A percentile compares a stretch with the other conserved stretches of the same genome.
phyloP scores from a whole-genome alignment of 2,329 filamentous ascomycete species.

The Aspergillus ustus region DNA sequence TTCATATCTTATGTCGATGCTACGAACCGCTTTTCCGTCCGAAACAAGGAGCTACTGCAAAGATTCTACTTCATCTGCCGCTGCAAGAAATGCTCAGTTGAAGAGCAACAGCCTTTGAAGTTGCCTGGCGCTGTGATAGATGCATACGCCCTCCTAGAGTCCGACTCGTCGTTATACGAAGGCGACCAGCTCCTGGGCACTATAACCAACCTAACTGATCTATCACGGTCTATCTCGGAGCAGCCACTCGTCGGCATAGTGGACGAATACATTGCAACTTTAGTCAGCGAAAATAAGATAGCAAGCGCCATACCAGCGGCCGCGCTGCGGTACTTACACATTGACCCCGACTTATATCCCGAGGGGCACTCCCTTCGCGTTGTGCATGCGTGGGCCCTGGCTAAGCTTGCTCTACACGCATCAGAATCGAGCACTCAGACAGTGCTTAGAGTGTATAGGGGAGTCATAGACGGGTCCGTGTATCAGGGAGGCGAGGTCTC shows the following conservation, averaged over 20 bases:
- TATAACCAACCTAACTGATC: constrained; percentile 47
- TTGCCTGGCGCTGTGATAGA: constrained; percentile 21
- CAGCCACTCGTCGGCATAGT: constrained; percentile 62
- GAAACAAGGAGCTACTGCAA: constrained; percentile 57
- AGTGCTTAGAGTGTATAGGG: constrained; percentile 4
- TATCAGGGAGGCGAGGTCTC: constrained; percentile 20
- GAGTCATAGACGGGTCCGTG: constrained; percentile 21
- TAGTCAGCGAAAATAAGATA: constrained; percentile 51
- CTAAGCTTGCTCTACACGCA: constrained; percentile 34
- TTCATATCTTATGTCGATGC: constrained; percentile 66
- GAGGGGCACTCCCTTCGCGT: constrained; percentile 59
- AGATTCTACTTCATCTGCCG: constrained; percentile 64
- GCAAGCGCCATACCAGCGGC: constrained; percentile 56
- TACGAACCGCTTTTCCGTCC: constrained; percentile 55
- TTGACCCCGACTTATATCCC: constrained; percentile 58
- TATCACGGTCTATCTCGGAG: constrained; percentile 53
- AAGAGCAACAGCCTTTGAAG: constrained; percentile 14
- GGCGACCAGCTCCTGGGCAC: constrained; percentile 39
- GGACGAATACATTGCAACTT: constrained; percentile 56
- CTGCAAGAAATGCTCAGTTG: constrained; percentile 55
- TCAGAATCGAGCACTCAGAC: constrained; percentile 23
- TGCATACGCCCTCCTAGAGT: constrained; percentile 32
- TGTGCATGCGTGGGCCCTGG: constrained; percentile 48
- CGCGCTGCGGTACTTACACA: constrained; percentile 55
- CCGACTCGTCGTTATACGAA: constrained; percentile 20